These are phyloP conservation scores for Cryptococcus hybrid DNA, from an alignment of 1,284 basidiomycete species.

Conservation along the genomic window DNA sequence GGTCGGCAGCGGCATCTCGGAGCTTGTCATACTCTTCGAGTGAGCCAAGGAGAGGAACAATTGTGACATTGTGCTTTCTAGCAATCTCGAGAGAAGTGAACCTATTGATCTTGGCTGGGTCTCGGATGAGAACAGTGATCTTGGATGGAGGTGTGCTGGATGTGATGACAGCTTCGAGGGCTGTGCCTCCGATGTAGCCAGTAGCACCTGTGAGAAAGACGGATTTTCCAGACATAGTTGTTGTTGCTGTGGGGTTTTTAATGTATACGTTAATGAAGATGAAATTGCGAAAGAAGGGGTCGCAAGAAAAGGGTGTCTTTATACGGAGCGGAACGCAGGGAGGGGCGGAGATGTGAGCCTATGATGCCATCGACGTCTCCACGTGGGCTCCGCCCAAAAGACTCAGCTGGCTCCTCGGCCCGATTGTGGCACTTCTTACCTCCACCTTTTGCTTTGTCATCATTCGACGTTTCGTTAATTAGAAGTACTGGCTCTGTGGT, in stretches of 20 bases:
- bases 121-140: slow-evolving; percentile 42
- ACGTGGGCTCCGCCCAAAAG: too few species aligned
- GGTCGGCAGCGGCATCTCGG: slow-evolving; percentile 28
- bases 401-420: too few species aligned
- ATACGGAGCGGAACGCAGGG: too few species aligned
- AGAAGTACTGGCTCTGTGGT: too few species aligned
- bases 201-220: slow-evolving; percentile 21
- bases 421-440: too few species aligned
- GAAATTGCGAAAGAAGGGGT: too few species aligned
- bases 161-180: slow-evolving; percentile 31
- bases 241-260: background rate
- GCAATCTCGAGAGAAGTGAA: slow-evolving; percentile 19
- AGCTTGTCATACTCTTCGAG: slow-evolving; percentile 35
- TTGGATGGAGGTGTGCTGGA: slow-evolving; percentile 23
- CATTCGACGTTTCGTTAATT: too few species aligned
- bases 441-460: too few species aligned
- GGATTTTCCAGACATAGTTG: background rate
- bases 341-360: too few species aligned
- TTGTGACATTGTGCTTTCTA: slow-evolving; percentile 13
- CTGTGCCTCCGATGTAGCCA: slow-evolving; percentile 46
- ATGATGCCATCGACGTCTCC: too few species aligned
- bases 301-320: background rate
- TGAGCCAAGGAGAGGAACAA: slow-evolving; percentile 32
- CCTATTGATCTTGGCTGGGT: slow-evolving; percentile 31
- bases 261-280: too few species aligned